Evolutionary conservation across 164 flowering plant species (phyloP).

Genomic region (Vitis rotundifolia): DNA sequence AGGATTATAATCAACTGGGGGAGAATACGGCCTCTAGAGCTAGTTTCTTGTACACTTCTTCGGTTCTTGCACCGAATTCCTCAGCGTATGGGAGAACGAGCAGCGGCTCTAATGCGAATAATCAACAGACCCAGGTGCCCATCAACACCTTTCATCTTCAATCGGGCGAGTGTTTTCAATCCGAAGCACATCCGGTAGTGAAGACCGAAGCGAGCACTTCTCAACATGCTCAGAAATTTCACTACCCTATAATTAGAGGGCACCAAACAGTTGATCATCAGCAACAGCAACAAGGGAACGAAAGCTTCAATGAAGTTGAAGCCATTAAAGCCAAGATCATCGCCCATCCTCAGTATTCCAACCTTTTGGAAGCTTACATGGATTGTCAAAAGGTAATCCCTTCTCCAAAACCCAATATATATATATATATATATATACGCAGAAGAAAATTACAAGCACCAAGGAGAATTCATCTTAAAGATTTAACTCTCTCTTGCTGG

Average conservation of each 20-base stretch:
- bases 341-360: constrained; percentile 86
- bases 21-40: constrained; percentile 41
- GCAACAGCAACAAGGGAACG: constrained; percentile 20
- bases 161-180: constrained; percentile 32
- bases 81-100: constrained; percentile 36
- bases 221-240: constrained; percentile 32
- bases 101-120: constrained; percentile 22
- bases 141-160: constrained; percentile 39
- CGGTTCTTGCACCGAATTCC: constrained; percentile 33
- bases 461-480: neutral
- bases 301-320: constrained; percentile 40
- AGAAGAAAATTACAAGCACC: no score
- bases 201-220: constrained; percentile 51
- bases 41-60: constrained; percentile 44
- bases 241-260: constrained; percentile 29
- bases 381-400: constrained; percentile 84
- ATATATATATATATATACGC: no score
- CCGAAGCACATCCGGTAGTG: constrained; percentile 34
- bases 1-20: constrained; percentile 46
- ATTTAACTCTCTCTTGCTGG: neutral
- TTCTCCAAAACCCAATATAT: neutral
- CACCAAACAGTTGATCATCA: constrained; percentile 23
- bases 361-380: constrained; percentile 85
- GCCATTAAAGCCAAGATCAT: constrained; percentile 90
- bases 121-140: constrained; percentile 22